Evolutionary conservation across 495 filamentous ascomycete species (phyloP).

Genomic region (Articulospora tetracladia): DNA sequence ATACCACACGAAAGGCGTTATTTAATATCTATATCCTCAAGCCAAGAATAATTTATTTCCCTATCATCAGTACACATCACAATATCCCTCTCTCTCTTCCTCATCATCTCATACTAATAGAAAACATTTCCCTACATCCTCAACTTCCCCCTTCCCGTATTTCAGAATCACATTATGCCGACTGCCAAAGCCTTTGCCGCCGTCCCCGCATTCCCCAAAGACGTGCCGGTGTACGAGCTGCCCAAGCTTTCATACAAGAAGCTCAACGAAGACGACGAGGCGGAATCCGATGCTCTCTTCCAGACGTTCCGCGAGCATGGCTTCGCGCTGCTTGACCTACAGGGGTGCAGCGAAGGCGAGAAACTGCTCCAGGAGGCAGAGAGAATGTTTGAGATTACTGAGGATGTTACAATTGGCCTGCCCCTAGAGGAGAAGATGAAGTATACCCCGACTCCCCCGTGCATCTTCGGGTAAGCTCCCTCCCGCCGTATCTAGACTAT

Average conservation of each 20-base stretch:
- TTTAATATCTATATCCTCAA: background rate
- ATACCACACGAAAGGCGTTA: background rate
- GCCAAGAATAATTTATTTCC: background rate
- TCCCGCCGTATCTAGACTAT: background rate
- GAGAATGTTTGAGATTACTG: conserved; percentile 20
- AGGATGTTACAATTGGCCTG: conserved; percentile 12
- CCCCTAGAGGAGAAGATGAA: conserved; percentile 12
- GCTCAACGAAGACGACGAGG: conserved; percentile 14
- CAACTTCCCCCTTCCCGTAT: background rate
- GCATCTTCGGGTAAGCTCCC: conserved; percentile 6
- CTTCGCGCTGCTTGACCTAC: conserved; percentile 28
- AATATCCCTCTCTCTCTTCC: background rate
- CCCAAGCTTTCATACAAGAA: conserved; percentile 15
- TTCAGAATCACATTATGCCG: conserved; percentile 9
- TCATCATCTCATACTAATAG: background rate
- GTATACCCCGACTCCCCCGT: conserved; percentile 15
- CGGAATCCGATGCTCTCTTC: conserved; percentile 12
- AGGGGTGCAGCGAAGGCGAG: conserved; percentile 14
- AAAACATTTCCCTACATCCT: too few species aligned
- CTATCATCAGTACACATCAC: background rate
- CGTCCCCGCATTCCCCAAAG: conserved; percentile 21
- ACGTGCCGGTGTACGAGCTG: conserved; percentile 18
- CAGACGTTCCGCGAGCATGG: conserved; percentile 23
- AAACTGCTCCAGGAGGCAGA: conserved; percentile 20
- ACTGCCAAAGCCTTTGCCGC: conserved; percentile 15